These are phyloP conservation scores for Lachancea thermotolerans DNA, from an alignment of 805 yeast species.

Conservation along the genomic window DNA sequence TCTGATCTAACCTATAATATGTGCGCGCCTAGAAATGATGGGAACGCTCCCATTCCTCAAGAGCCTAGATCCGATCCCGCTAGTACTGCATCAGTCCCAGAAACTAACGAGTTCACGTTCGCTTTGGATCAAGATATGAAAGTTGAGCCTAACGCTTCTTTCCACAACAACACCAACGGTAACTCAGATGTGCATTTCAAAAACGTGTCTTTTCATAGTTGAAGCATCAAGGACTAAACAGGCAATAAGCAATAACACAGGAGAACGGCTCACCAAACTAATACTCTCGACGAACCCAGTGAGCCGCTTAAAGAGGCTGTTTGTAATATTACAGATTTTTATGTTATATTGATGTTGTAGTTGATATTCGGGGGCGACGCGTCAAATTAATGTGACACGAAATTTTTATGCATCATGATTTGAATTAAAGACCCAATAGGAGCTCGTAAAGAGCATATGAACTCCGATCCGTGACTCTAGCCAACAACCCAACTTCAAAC, in stretches of 20 bases:
- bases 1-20: conserved; percentile 4
- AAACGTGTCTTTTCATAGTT: conserved; percentile 2
- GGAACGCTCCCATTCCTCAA: neutral
- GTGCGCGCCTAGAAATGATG: neutral
- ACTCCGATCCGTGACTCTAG: no score
- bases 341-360: neutral
- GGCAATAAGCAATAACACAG: neutral
- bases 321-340: neutral
- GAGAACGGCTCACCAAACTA: no score
- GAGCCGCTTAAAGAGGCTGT: neutral
- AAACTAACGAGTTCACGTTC: conserved; percentile 17
- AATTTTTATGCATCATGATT: neutral
- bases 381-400: neutral
- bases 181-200: conserved; percentile 3
- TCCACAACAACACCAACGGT: conserved; percentile 4
- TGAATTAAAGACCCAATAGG: no score
- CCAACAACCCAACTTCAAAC: no score
- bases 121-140: conserved; percentile 16
- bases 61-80: conserved; percentile 8
- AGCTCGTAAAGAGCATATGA: neutral
- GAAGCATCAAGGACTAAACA: neutral
- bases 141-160: conserved; percentile 9
- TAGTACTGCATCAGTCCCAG: conserved; percentile 8
- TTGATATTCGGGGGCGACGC: neutral
- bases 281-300: neutral